phyloP scores from a whole-genome alignment of 805 yeast species.

The Isabelozyma rhagii region DNA sequence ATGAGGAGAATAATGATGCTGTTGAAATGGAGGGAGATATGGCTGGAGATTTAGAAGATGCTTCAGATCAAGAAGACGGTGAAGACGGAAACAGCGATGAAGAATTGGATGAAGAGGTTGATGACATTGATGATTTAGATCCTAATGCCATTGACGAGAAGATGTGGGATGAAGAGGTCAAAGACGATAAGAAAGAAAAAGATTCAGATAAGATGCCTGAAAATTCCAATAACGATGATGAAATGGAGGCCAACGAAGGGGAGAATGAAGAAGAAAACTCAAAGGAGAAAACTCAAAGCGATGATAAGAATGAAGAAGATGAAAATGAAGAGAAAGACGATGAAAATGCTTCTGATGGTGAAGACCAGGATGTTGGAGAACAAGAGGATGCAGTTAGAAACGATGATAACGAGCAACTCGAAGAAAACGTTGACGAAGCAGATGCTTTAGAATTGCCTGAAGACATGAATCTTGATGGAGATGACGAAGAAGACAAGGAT shows the following conservation, averaged over 20 bases:
- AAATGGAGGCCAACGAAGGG: slow-evolving; percentile 46
- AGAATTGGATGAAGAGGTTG: slow-evolving; percentile 84
- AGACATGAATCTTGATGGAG: slow-evolving; percentile 85
- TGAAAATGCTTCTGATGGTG: slow-evolving; percentile 53
- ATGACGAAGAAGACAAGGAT: slow-evolving; percentile 49
- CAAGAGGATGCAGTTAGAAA: slow-evolving; percentile 76
- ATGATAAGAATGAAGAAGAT: slow-evolving; percentile 31
- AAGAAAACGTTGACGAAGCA: slow-evolving; percentile 72
- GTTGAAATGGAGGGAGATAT: slow-evolving; percentile 94
- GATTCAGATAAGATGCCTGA: slow-evolving; percentile 72
- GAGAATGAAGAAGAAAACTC: slow-evolving; percentile 31
- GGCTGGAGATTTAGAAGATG: slow-evolving; percentile 89
- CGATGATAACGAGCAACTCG: slow-evolving; percentile 67
- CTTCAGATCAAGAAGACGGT: slow-evolving; percentile 64
- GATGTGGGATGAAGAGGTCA: slow-evolving; percentile 95
- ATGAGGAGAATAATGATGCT: slow-evolving; percentile 82
- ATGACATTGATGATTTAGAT: slow-evolving; percentile 84
- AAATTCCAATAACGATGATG: slow-evolving; percentile 48
- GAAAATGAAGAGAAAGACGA: slow-evolving; percentile 43
- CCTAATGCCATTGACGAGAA: slow-evolving; percentile 95
- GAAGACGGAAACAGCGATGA: slow-evolving; percentile 39
- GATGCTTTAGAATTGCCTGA: slow-evolving; percentile 91
- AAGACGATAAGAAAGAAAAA: slow-evolving; percentile 74
- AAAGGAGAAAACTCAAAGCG: slow-evolving; percentile 30
- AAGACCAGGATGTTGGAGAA: slow-evolving; percentile 74